phyloP scores from a whole-genome alignment of 805 yeast species.

The Sugiyamaella chiloensis region DNA sequence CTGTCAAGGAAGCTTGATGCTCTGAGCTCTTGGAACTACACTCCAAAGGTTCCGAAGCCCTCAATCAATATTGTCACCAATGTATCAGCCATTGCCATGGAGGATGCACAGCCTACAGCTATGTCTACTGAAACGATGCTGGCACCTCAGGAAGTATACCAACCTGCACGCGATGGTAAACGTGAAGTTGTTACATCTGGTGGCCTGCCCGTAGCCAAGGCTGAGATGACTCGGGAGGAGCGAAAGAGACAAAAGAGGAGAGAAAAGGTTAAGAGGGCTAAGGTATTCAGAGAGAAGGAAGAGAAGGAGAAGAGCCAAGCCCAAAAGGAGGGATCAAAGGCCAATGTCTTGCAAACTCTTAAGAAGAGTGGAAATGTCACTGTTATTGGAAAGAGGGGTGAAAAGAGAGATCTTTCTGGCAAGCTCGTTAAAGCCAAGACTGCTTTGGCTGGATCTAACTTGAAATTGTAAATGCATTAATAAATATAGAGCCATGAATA shows the following conservation, averaged over 20 bases:
- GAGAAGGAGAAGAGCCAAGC: conserved; percentile 35
- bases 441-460: conserved; percentile 23
- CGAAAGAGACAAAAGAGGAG: conserved; percentile 85
- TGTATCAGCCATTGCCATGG: conserved; percentile 81
- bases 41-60: conserved; percentile 85
- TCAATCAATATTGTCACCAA: conserved; percentile 78
- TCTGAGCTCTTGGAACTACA: conserved; percentile 87
- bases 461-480: conserved; percentile 31
- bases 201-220: conserved; percentile 77
- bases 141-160: conserved; percentile 94
- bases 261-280: conserved; percentile 73
- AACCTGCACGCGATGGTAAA: conserved; percentile 36
- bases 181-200: conserved; percentile 62
- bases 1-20: conserved; percentile 78
- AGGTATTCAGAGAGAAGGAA: conserved; percentile 40
- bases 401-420: conserved; percentile 69
- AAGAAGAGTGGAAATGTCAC: conserved; percentile 69
- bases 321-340: conserved; percentile 53
- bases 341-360: conserved; percentile 66
- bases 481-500: conserved; percentile 10
- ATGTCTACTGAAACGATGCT: conserved; percentile 67
- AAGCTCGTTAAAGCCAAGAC: conserved; percentile 48
- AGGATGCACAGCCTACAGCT: conserved; percentile 92
- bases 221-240: conserved; percentile 79
- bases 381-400: conserved; percentile 72